Conservation (phyloP, 1,139 yeast genomes). For the Yamadazyma buinensis region DNA sequence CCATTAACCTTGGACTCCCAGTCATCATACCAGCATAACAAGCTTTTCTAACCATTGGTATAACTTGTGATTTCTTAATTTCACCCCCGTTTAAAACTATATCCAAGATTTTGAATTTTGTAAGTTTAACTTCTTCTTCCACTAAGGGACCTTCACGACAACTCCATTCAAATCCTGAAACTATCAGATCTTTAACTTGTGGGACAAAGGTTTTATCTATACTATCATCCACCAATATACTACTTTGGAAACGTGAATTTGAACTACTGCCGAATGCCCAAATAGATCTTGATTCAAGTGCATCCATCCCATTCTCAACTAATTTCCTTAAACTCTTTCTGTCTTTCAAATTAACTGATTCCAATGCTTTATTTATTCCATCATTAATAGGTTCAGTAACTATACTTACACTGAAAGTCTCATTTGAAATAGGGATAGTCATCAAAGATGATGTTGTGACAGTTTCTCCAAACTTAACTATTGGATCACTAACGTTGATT, state of each 20-base stretch:
- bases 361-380: conserved; percentile 22
- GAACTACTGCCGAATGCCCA: too few species aligned
- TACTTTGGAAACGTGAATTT: conserved; percentile 63
- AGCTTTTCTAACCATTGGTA: conserved; percentile 81
- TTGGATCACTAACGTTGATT: conserved; percentile 82
- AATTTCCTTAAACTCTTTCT: conserved; percentile 51
- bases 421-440: conserved; percentile 53
- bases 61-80: conserved; percentile 59
- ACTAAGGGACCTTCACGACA: conserved; percentile 86
- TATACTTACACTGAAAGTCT: conserved; percentile 60
- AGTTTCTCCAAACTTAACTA: conserved; percentile 78
- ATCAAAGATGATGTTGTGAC: conserved; percentile 64
- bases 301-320: conserved; percentile 57
- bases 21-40: conserved; percentile 78
- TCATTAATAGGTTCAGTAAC: conserved; percentile 72
- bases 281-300: conserved; percentile 75
- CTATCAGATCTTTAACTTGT: conserved; percentile 53
- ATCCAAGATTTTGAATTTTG: conserved; percentile 70
- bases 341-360: conserved; percentile 28
- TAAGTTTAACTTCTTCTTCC: conserved; percentile 74
- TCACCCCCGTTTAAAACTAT: conserved; percentile 48
- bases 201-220: conserved; percentile 53
- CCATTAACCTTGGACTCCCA: conserved; percentile 77
- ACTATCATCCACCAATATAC: conserved; percentile 70
- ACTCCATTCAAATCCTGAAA: conserved; percentile 83